A percentile compares a stretch with the other conserved stretches of the same genome.
These are phyloP conservation scores for Saturnispora saitoi DNA, from an alignment of 805 yeast species.

Conservation along the genomic window DNA sequence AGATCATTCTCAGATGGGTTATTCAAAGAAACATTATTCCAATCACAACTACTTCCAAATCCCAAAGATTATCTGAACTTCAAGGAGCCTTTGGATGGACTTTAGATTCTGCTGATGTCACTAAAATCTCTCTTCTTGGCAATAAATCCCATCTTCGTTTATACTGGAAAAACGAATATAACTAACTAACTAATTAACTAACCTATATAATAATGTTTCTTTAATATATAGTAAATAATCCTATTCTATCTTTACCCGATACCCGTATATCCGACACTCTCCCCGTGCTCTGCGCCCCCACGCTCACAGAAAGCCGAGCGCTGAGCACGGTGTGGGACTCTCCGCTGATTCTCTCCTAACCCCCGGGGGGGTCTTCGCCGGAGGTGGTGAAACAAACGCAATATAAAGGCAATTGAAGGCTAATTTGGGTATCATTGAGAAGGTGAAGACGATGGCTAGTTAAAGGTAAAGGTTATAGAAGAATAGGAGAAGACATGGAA, in stretches of 20 bases:
- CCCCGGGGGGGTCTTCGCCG: conserved; percentile 6
- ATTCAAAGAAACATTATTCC: conserved; percentile 36
- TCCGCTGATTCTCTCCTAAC: background rate
- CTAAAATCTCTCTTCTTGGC: conserved; percentile 21
- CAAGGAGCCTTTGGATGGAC: conserved; percentile 30
- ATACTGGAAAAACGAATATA: conserved; percentile 24
- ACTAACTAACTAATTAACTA: conserved; percentile 17
- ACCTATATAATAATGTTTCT: too few relatives aligned
- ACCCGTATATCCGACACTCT: background rate
- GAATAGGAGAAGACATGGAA: too few relatives aligned
- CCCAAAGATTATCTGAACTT: conserved; percentile 30
- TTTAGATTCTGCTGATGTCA: conserved; percentile 25
- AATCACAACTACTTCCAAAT: conserved; percentile 38
- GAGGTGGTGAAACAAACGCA: background rate
- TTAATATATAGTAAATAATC: too few relatives aligned
- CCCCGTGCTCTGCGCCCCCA: background rate
- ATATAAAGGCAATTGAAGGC: background rate
- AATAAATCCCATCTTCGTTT: conserved; percentile 21
- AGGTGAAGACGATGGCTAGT: background rate
- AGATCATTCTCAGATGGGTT: conserved; percentile 38
- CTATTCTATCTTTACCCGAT: too few relatives aligned
- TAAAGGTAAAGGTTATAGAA: background rate
- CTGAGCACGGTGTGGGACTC: background rate
- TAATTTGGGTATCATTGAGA: background rate
- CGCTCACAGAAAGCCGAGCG: background rate